Base-by-base conservation (phyloP, 371 early-diverging fungal genomes). In the Mortierella sp. region DNA sequence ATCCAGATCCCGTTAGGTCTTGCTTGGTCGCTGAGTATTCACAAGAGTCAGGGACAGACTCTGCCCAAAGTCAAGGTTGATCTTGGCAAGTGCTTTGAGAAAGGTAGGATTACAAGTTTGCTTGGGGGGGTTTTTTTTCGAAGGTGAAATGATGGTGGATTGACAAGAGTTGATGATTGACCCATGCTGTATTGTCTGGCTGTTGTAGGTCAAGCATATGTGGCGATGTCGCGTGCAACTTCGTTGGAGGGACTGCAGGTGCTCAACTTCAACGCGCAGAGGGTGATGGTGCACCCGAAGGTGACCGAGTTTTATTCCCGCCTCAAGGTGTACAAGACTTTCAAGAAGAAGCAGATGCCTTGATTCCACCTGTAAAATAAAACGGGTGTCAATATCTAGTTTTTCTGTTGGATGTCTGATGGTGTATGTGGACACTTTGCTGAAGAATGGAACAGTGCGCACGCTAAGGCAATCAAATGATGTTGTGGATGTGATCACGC, bases 211-310 rank as follows among this genome's bases (percentile, higher is more conserved):
- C 92, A 91, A 76, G 90, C 88, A 0, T 93, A 93, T 81, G 92
- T 92, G 11, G 93, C 92, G 11, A 64, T 93, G 52, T 88, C 88
- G 34, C 78, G 93, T 47, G 89, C 80, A 3, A 88, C 81, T 63
- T 65, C 73, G 4, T 34, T 87, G 67, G 79, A 93, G 1, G 79
- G 89, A 1, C 80, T 94, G 26, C 93, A 95, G 79, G 92, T 96
- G 6, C 77, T 94, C 44, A 93, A 95, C 79, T 97, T 95, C 79
- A 48, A 87, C 26, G 88, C 91, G 7, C 73, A 80, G 26, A 92
- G 90, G 67, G 92, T 96, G 26, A 92, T 88, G 89, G 94, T 91
- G 1, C 92, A 96, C 79, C 90, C 86, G 9, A 92, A 88, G 64
- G 96, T 94, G 1, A 76, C 88, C n/a, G 82, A 88, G 40, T 94